Conservation (phyloP, 1,284 basidiomycete species). For the Puccinia horiana region DNA sequence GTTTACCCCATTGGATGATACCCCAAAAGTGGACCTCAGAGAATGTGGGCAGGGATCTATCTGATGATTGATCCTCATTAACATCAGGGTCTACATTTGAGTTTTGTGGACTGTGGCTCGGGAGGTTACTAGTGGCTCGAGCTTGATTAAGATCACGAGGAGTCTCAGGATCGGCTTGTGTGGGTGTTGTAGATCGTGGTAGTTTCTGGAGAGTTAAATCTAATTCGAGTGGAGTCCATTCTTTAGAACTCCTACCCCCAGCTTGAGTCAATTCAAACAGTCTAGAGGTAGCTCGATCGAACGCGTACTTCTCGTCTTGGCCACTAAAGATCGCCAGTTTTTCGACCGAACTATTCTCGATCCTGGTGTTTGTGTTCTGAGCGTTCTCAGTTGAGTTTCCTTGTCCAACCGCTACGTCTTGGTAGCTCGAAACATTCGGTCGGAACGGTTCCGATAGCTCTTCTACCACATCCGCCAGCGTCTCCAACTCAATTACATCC, state of each 20-base stretch:
- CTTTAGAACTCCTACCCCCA: conserved; percentile 29
- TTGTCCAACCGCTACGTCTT: background rate
- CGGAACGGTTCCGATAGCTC: conserved; percentile 20
- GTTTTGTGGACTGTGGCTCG: background rate
- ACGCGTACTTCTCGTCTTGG: conserved; percentile 43
- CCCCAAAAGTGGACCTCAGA: conserved; percentile 40
- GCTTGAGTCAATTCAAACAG: conserved; percentile 30
- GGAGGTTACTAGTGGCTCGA: background rate
- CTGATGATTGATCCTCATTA: background rate
- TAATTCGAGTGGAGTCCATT: conserved; percentile 35
- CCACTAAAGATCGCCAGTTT: conserved; percentile 42
- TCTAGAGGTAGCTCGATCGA: conserved; percentile 29
- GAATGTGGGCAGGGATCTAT: background rate
- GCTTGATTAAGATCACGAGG: background rate
- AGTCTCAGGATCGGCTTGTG: background rate
- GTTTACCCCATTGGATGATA: conserved; percentile 34
- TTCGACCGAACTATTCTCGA: background rate
- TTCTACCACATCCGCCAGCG: conserved; percentile 33
- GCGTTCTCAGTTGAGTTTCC: background rate
- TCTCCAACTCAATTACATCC: conserved; percentile 18
- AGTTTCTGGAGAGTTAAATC: background rate
- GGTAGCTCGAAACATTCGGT: conserved; percentile 29
- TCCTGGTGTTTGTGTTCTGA: background rate
- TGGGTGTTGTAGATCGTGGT: background rate
- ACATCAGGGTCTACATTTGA: background rate